Percentiles rank a stretch among this genome's conserved stretches.
Evolutionary conservation across 1,139 yeast genomes (phyloP).

Genomic region (Geotrichum klebahnii): DNA sequence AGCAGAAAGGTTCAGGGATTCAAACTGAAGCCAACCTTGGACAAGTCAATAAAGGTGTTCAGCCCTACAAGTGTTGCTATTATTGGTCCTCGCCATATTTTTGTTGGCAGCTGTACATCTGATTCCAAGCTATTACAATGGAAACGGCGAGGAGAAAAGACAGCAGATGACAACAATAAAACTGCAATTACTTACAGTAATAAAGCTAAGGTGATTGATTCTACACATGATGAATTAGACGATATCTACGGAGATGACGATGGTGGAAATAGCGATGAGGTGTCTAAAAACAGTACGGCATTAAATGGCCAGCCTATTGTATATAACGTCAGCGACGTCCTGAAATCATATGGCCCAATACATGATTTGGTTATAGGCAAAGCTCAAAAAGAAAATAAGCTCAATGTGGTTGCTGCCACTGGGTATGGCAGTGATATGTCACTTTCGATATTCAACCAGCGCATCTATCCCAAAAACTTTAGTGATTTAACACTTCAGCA

Average conservation of each 20-base stretch:
- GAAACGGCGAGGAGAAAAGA: conserved; percentile 31
- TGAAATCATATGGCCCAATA: conserved; percentile 71
- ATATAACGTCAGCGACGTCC: conserved; percentile 46
- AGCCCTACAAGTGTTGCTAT: conserved; percentile 29
- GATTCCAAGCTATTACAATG: conserved; percentile 44
- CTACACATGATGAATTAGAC: conserved; percentile 36
- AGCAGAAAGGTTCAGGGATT: conserved; percentile 44
- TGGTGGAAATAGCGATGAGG: conserved; percentile 31
- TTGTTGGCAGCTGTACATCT: conserved; percentile 46
- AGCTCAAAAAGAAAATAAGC: conserved; percentile 56
- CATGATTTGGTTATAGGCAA: conserved; percentile 66
- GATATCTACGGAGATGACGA: conserved; percentile 41
- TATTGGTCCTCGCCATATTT: conserved; percentile 33
- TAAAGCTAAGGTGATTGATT: conserved; percentile 38
- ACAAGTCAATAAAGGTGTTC: conserved; percentile 23
- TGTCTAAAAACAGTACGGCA: conserved; percentile 15
- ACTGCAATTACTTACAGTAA: conserved; percentile 18
- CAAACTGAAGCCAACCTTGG: conserved; percentile 29
- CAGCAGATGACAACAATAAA: conserved; percentile 22
- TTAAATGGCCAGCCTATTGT: conserved; percentile 22
- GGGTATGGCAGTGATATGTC: conserved; percentile 59
- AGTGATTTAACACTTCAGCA: conserved; percentile 64
- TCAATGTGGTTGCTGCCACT: conserved; percentile 64
- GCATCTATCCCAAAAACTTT: conserved; percentile 70
- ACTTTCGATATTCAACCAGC: conserved; percentile 61